Evolutionary conservation across 345 rosid species (phyloP).

Genomic region (Rhodomyrtus tomentosa): DNA sequence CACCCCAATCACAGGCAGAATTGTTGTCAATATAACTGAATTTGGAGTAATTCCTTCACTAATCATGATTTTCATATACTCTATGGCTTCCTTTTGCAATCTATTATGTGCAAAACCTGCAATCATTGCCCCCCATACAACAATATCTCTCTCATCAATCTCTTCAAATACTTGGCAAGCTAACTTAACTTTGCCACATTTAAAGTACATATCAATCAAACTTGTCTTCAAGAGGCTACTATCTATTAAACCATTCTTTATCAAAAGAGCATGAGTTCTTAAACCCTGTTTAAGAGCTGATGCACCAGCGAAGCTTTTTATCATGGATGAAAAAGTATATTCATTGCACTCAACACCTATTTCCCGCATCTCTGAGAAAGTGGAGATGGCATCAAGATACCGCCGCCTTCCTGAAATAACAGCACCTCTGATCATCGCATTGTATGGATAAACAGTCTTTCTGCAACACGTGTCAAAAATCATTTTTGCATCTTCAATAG

Average conservation of each 20-base stretch:
- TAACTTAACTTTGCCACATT: constrained; percentile 64
- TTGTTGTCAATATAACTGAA: constrained; percentile 50
- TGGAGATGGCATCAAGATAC: constrained; percentile 47
- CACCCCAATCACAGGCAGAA: constrained; percentile 68
- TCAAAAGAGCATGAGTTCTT: constrained; percentile 59
- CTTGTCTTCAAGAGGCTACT: constrained; percentile 50
- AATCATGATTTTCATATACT: constrained; percentile 53
- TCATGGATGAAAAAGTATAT: constrained; percentile 53
- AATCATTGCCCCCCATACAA: constrained; percentile 84
- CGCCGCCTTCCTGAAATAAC: constrained; percentile 55
- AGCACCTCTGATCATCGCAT: constrained; percentile 78
- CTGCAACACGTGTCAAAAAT: constrained; percentile 49
- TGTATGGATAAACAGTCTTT: constrained; percentile 56
- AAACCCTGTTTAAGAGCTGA: constrained; percentile 58
- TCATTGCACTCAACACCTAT: constrained; percentile 62
- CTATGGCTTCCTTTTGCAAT: constrained; percentile 51
- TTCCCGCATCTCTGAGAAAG: constrained; percentile 58
- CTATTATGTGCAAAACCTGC: constrained; percentile 72
- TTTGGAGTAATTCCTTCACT: constrained; percentile 53
- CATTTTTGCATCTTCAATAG: constrained; percentile 48
- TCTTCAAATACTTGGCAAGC: constrained; percentile 59
- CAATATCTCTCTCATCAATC: constrained; percentile 47
- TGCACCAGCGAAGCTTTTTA: constrained; percentile 84
- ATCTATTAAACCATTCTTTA: constrained; percentile 54
- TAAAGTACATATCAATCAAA: constrained; percentile 68